These are phyloP conservation scores for Peronospora tabacina DNA, from an alignment of 352 stramenopile genomes.

Conservation along the genomic window DNA sequence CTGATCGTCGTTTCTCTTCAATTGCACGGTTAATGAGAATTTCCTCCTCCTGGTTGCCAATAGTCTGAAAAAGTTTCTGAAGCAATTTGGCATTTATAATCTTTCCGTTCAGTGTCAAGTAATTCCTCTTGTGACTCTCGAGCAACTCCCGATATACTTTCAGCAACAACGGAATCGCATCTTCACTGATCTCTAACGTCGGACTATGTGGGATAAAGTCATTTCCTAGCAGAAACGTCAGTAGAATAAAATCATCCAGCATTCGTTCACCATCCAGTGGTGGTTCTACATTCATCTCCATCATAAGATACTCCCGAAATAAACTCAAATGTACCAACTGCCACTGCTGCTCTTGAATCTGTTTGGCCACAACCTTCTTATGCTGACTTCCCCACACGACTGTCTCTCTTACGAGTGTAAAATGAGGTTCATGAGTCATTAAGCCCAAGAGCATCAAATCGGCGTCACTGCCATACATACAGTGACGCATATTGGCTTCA, in stretches of 20 bases:
- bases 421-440: slow-evolving; percentile 97
- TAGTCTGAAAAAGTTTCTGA: slow-evolving; percentile 88
- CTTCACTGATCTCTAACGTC: slow-evolving; percentile 97
- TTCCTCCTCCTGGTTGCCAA: slow-evolving; percentile 91
- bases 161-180: slow-evolving; percentile 93
- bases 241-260: slow-evolving; percentile 99
- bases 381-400: slow-evolving; percentile 89
- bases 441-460: slow-evolving; percentile 98
- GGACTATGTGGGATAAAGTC: slow-evolving; percentile 99
- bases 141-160: slow-evolving; percentile 88
- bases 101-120: slow-evolving; percentile 88
- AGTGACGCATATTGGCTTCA: slow-evolving; percentile 93
- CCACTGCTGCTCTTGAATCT: slow-evolving; percentile 94
- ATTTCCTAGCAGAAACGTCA: slow-evolving; percentile 99
- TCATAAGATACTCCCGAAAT: slow-evolving; percentile 95
- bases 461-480: slow-evolving; percentile 98
- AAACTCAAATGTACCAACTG: slow-evolving; percentile 95
- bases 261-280: slow-evolving; percentile 87
- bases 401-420: slow-evolving; percentile 97
- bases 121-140: slow-evolving; percentile 81
- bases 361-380: slow-evolving; percentile 63
- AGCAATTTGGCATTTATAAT: slow-evolving; percentile 87
- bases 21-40: slow-evolving; percentile 81
- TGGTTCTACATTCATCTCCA: slow-evolving; percentile 88
- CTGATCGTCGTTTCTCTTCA: slow-evolving; percentile 44